A percentile compares a stretch with the other conserved stretches of the same genome.
phyloP scores from a whole-genome alignment of 2,329 filamentous ascomycete genomes.

The Alternaria viburni region DNA sequence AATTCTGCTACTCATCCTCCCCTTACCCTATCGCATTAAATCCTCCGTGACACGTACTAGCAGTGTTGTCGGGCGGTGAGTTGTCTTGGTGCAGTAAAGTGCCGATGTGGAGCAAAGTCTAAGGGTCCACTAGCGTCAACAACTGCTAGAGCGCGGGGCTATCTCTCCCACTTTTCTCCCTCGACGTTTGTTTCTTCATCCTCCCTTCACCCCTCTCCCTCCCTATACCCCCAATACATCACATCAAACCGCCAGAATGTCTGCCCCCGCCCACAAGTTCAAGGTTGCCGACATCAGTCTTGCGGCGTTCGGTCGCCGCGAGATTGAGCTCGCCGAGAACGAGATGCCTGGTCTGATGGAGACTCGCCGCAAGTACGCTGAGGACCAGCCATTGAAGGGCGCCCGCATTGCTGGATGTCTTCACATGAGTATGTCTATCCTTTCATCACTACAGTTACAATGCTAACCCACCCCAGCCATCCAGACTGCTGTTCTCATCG shows the following conservation, averaged over 20 bases:
- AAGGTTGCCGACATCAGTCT: slow-evolving; percentile 98
- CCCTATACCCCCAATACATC: slow-evolving; percentile 14
- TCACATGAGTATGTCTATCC: slow-evolving; percentile 78
- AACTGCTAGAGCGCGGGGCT: slow-evolving; percentile 18
- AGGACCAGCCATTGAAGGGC: slow-evolving; percentile 91
- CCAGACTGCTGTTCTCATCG: slow-evolving; percentile 98
- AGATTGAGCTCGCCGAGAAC: slow-evolving; percentile 95
- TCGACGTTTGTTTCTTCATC: slow-evolving; percentile 9
- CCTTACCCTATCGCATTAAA: background rate
- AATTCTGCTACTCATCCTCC: background rate
- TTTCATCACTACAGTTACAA: background rate
- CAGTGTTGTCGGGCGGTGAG: slow-evolving; percentile 1
- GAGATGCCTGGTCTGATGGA: slow-evolving; percentile 97
- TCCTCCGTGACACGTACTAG: background rate
- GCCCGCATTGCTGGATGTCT: slow-evolving; percentile 97
- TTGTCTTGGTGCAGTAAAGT: slow-evolving; percentile 8
- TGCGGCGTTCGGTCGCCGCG: slow-evolving; percentile 97
- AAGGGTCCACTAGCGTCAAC: slow-evolving; percentile 17
- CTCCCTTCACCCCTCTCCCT: slow-evolving; percentile 18
- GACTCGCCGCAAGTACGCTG: slow-evolving; percentile 88
- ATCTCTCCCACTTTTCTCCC: slow-evolving; percentile 17
- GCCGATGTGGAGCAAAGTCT: slow-evolving; percentile 9
- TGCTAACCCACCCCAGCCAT: slow-evolving; percentile 65
- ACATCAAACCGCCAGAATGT: slow-evolving; percentile 56
- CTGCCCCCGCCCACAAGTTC: slow-evolving; percentile 87